Evolutionary conservation across 176 grass and related monocot genomes (phyloP).

Genomic region (Miscanthus lutarioriparius): DNA sequence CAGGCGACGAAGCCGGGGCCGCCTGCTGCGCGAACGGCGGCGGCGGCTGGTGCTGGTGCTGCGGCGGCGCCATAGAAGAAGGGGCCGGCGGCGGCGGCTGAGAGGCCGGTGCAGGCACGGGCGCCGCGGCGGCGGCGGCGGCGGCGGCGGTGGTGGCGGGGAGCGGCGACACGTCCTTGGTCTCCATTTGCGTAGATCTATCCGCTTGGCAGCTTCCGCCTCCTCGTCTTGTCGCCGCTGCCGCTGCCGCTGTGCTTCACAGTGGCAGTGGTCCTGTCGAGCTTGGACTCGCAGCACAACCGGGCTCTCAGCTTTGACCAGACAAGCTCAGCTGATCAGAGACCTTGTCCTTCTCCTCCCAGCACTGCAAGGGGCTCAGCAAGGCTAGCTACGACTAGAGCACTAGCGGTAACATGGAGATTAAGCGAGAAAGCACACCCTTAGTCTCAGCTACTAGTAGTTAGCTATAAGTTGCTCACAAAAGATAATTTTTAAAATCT

Average conservation of each 20-base stretch:
- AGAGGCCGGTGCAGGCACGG: constrained; percentile 1
- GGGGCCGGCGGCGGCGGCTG: constrained; percentile 23
- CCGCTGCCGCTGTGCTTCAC: neutral
- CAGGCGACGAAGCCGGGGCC: neutral
- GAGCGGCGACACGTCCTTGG: constrained; percentile 57
- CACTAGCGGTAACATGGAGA: constrained; percentile 25
- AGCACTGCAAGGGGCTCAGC: constrained; percentile 9
- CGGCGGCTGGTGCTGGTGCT: neutral
- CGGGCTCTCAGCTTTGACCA: constrained; percentile 27
- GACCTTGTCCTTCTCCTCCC: constrained; percentile 5
- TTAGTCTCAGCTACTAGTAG: neutral
- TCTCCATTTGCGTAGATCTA: constrained; percentile 60
- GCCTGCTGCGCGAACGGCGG: constrained; percentile 26
- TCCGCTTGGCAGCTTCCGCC: neutral
- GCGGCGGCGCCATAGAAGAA: constrained; percentile 20
- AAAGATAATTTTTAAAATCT: constrained; percentile 20
- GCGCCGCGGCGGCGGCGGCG: neutral
- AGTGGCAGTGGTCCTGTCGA: constrained; percentile 26
- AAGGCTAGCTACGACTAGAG: constrained; percentile 17
- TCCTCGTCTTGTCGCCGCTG: neutral
- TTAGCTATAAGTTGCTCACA: neutral
- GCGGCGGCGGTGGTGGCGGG: constrained; percentile 11
- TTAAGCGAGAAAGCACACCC: constrained; percentile 30
- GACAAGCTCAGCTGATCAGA: constrained; percentile 32
- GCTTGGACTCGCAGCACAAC: constrained; percentile 24